Conservation (phyloP, 495 filamentous ascomycete species). For the Penicillium cosmopolitanum region DNA sequence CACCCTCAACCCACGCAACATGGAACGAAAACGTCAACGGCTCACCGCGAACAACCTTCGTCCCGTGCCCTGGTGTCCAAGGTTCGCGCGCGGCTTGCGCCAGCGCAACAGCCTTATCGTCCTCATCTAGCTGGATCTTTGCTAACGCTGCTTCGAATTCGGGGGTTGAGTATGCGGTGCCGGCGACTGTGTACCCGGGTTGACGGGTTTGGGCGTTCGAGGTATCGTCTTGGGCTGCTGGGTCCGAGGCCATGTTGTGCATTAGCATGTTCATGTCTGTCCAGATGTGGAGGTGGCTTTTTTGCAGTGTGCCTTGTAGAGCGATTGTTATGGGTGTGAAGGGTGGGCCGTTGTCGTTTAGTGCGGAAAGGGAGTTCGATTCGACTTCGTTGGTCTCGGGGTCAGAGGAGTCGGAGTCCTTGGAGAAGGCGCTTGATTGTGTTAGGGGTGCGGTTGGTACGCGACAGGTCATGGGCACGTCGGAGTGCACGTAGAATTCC, state of each 20-base stretch:
- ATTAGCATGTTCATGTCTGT: constrained; percentile 86
- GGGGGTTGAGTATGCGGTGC: constrained; percentile 82
- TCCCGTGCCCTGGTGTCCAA: constrained; percentile 52
- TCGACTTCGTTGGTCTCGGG: constrained; percentile 20
- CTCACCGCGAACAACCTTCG: constrained; percentile 83
- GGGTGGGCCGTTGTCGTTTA: constrained; percentile 44
- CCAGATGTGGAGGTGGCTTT: constrained; percentile 87
- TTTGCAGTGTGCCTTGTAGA: constrained; percentile 84
- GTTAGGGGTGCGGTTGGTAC: constrained; percentile 72
- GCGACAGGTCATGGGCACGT: constrained; percentile 90
- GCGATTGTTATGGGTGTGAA: constrained; percentile 79
- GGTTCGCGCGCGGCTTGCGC: constrained; percentile 45
- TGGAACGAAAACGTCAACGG: constrained; percentile 77
- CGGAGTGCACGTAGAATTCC: constrained; percentile 98
- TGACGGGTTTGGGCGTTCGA: constrained; percentile 39
- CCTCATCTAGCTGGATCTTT: constrained; percentile 37
- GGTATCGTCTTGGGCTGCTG: constrained; percentile 27
- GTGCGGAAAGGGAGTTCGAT: constrained; percentile 27
- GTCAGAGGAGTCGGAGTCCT: constrained; percentile 13
- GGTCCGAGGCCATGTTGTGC: constrained; percentile 62
- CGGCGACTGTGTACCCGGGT: constrained; percentile 74
- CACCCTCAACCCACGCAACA: constrained; percentile 84
- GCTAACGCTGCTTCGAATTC: constrained; percentile 56
- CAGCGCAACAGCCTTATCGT: constrained; percentile 40
- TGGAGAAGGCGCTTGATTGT: constrained; percentile 19